Evolutionary conservation across 1,284 basidiomycete species (phyloP), one percentile per base, ranked within the genome.

Genomic region (Clitocybe nebularis): DNA sequence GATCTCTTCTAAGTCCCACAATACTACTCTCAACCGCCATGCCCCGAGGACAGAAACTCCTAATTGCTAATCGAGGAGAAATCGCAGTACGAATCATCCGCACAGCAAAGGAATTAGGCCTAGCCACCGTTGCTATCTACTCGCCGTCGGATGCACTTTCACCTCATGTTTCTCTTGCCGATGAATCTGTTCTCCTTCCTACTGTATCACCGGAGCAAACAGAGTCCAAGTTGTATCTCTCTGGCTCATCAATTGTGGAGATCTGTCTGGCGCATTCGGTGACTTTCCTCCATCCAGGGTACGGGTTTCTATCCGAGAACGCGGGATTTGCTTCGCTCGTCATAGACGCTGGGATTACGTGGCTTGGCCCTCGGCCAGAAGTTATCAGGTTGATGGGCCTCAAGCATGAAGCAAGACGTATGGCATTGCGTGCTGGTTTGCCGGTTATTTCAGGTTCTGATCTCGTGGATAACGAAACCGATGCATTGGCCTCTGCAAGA

Each of bases 251-350:
- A 0, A 71, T 83, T 14, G 47, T 81, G 5, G 51, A 64, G 1
- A 66, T 77, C 23, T 75, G 74, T 50, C 63, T 61, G 41, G 59
- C 63, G 3, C 63, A 65, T 53, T 53, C 44, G 40, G 75, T 66
- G 20, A 83, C 79, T 3, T 72, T 80, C 47, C 67, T 85, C 1
- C 79, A 81, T 36, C 81, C 81, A 0, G 81, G 82, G 7, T 85
- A 84, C 45, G 74, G 84, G 5, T 85, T 85, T 55, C 66, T 86
- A 17, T 77, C 80, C 0, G 84, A 87, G 61, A 80, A 79, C 50
- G 70, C 75, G 20, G 64, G 67, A 1, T 83, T 85, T 55, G 78
- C 82, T 1, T 56, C 55, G 13, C 57, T 61, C 22, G 68, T 84
- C 11, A 61, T 71, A 20, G 63, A 68, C 1, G 66, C 66, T 3